Evolutionary conservation across 495 filamentous ascomycete genomes (phyloP).

Genomic region (Sphaerosporella brunnea): DNA sequence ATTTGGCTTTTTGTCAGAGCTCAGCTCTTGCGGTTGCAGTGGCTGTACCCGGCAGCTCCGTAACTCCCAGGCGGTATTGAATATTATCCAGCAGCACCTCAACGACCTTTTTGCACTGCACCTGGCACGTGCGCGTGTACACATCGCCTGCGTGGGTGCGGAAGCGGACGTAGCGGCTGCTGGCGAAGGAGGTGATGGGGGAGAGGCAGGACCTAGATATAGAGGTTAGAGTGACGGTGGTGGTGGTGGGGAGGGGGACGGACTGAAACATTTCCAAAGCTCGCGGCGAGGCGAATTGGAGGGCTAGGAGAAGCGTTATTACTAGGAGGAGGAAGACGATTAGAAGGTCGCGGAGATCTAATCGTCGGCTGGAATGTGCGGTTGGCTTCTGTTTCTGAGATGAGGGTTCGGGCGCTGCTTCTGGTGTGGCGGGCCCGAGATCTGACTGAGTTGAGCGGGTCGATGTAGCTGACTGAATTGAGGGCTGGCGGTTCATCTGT

Average conservation of each 20-base stretch:
- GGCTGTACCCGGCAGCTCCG: neutral
- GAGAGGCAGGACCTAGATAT: neutral
- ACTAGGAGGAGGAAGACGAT: neutral
- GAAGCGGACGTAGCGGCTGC: neutral
- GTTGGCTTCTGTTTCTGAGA: neutral
- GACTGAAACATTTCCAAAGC: neutral
- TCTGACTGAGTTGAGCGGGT: neutral
- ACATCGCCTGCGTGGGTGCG: neutral
- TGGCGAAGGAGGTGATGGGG: neutral
- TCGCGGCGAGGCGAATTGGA: neutral
- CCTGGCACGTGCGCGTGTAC: neutral
- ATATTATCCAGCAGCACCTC: conserved; percentile 1
- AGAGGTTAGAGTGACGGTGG: neutral
- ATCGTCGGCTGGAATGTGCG: neutral
- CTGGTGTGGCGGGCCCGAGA: no score
- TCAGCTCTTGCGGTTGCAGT: no score
- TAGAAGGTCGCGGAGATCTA: neutral
- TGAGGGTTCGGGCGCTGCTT: no score
- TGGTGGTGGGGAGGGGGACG: neutral
- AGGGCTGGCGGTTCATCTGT: neutral
- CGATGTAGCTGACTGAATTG: neutral
- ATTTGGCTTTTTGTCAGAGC: no score
- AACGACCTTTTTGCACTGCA: neutral
- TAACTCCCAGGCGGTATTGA: neutral
- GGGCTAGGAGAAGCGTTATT: neutral